These are phyloP conservation scores for Bidens hawaiensis DNA, from an alignment of 140 eudicot species.

Conservation along the genomic window DNA sequence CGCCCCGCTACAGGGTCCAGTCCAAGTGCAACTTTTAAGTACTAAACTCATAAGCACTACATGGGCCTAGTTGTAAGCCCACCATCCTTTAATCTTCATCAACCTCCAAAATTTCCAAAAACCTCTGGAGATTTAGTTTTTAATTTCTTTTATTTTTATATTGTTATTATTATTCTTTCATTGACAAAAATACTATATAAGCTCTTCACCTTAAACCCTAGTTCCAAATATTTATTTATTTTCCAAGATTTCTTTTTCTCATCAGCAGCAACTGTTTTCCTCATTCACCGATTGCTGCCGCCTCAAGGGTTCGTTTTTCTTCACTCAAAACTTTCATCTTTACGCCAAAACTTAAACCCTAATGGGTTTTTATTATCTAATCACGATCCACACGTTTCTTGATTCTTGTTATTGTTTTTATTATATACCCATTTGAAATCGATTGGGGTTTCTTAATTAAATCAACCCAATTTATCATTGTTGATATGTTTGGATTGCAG, in stretches of 20 bases:
- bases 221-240: slow-evolving; percentile 12
- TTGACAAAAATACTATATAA: neutral
- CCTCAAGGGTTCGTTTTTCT: slow-evolving; percentile 26
- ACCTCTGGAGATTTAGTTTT: slow-evolving; percentile 7
- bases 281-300: slow-evolving; percentile 26
- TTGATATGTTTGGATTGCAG: neutral
- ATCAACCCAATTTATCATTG: no score
- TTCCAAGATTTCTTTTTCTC: slow-evolving; percentile 23
- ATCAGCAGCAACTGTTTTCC: slow-evolving; percentile 25
- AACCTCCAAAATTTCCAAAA: neutral
- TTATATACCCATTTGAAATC: neutral
- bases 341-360: neutral
- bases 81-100: neutral
- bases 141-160: neutral
- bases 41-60: neutral
- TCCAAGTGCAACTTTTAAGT: no score
- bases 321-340: neutral
- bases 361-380: neutral
- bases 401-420: neutral
- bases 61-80: neutral
- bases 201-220: slow-evolving; percentile 32
- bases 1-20: no score
- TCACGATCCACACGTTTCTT: slow-evolving; percentile 8
- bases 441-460: neutral
- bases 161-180: neutral